Evolutionary conservation across 2,329 filamentous ascomycete species (phyloP), one percentile per base, ranked within the genome.

Genomic region (Chaetomium sp.): DNA sequence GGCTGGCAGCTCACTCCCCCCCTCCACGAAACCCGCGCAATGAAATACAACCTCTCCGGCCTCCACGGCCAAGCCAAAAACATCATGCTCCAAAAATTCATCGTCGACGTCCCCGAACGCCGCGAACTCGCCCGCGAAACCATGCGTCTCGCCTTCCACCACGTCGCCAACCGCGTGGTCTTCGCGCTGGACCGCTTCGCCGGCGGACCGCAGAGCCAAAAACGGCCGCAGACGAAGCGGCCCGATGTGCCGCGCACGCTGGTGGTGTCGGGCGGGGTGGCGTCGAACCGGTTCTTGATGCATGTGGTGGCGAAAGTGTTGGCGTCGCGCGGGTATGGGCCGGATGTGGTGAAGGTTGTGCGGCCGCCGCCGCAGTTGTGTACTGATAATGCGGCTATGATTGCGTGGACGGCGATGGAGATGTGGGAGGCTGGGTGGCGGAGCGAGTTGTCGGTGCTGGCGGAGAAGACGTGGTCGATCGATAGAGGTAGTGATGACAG

Each of bases 311-410:
- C 76, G 37, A 58, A 68, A 6, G 74, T 76, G 45, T 69, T 96
- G 43, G 79, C 86, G 60, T 37, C 12, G n/a, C 80, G 87, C 44
- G 88, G 88, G 0, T 86, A 83, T 66, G 36, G 36, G 19, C 41
- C 33, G 1, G 66, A 68, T 0, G 64, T 82, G 60, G 69, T 95
- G 34, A 64, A 77, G 9, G 70, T 96, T 6, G 72, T 86, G 35
- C 88, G 87, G 54, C 92, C 94, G n/a, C 91, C 91, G 2, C 71
- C 81, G 8, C 76, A 78, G 43, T 77, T 92, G 52, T 97, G 94
- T 68, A 96, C 90, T 0, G 94, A 99, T 67, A 97, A 99, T 70
- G 94, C 94, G 10, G 89, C 91, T 48, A 99, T 99, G 94, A 91
- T 97, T 68, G 92, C 87, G 1, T 97, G 94, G 92, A 79, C 91